phyloP scores from a whole-genome alignment of 305 asterid genomes.

The Fraxinus greggii region DNA sequence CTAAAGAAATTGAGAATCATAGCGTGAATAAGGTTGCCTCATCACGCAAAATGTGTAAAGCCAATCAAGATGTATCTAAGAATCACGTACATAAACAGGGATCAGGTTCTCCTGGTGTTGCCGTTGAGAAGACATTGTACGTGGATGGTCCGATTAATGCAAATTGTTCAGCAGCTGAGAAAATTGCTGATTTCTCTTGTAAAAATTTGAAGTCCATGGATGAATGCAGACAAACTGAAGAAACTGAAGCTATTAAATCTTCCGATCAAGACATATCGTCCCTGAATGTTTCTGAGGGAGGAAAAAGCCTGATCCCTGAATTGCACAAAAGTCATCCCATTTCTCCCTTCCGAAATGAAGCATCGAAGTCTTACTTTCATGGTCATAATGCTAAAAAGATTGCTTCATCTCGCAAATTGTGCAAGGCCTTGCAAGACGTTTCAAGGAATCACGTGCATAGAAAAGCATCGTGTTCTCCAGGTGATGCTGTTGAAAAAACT shows the following conservation, averaged over 20 bases:
- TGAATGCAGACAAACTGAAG: slow-evolving; percentile 25
- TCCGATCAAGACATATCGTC: slow-evolving; percentile 19
- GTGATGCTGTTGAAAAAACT: slow-evolving; percentile 53
- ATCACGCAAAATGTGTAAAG: slow-evolving; percentile 8
- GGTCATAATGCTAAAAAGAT: slow-evolving; percentile 38
- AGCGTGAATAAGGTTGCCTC: slow-evolving; percentile 18
- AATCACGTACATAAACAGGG: slow-evolving; percentile 16
- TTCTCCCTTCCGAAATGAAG: slow-evolving; percentile 3
- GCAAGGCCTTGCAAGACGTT: slow-evolving; percentile 56
- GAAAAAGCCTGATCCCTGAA: slow-evolving; percentile 26
- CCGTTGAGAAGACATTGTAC: background rate
- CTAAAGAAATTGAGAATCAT: slow-evolving; percentile 47
- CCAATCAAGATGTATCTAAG: slow-evolving; percentile 21
- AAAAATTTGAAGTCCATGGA: slow-evolving; percentile 23
- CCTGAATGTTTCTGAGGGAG: slow-evolving; percentile 21
- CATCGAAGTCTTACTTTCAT: background rate
- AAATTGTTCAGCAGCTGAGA: slow-evolving; percentile 26
- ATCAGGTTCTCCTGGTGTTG: background rate
- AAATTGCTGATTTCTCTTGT: slow-evolving; percentile 17
- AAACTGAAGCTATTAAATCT: slow-evolving; percentile 16
- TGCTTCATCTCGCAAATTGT: slow-evolving; percentile 46
- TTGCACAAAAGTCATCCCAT: background rate
- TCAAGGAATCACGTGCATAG: slow-evolving; percentile 42
- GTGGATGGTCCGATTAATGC: background rate
- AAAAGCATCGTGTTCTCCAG: slow-evolving; percentile 33